Evolutionary conservation across 2,329 filamentous ascomycete genomes (phyloP).

Genomic region (Claviceps capensis): DNA sequence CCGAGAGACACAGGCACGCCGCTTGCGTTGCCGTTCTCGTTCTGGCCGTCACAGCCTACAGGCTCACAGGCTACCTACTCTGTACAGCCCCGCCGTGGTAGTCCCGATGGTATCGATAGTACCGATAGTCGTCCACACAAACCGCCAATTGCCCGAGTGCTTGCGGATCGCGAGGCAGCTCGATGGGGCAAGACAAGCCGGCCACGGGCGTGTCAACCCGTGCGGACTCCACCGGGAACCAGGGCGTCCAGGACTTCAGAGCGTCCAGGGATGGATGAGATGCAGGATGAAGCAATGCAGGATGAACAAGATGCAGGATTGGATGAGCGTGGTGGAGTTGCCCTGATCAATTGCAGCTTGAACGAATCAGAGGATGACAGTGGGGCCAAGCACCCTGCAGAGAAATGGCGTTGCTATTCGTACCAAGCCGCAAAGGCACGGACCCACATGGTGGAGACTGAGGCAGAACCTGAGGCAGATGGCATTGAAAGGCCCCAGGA

Average conservation of each 20-base stretch:
- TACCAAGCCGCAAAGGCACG: neutral
- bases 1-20: neutral
- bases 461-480: conserved; percentile 3
- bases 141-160: conserved; percentile 1
- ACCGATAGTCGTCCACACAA: neutral
- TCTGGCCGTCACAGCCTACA: neutral
- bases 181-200: neutral
- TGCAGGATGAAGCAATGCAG: too few relatives aligned
- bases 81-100: too few relatives aligned
- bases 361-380: too few relatives aligned
- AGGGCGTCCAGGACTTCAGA: too few relatives aligned
- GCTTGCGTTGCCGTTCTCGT: neutral
- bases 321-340: too few relatives aligned
- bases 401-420: too few relatives aligned
- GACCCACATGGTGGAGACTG: conserved; percentile 11
- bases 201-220: neutral
- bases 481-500: conserved; percentile 6
- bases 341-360: too few relatives aligned
- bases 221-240: too few relatives aligned
- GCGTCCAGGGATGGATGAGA: too few relatives aligned
- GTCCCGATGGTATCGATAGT: neutral
- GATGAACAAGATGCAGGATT: too few relatives aligned
- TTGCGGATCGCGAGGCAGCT: neutral
- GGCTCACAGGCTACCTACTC: too few relatives aligned
- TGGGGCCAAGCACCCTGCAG: too few relatives aligned